Evolutionary conservation across 2,329 filamentous ascomycete genomes (phyloP), one percentile per base, ranked within the genome.

Genomic region (Alternaria triticina): DNA sequence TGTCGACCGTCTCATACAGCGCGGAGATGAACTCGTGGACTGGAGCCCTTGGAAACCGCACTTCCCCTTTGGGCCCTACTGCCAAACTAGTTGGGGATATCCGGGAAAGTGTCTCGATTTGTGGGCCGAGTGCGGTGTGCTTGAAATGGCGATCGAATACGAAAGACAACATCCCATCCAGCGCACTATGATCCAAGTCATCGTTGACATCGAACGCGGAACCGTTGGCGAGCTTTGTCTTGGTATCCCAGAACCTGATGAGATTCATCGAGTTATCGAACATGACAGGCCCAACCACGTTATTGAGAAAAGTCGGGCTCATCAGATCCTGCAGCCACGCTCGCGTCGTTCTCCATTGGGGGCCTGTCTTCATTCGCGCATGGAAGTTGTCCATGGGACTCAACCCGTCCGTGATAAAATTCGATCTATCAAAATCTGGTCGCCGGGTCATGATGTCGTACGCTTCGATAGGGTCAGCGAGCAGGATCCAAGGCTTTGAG

Each of bases 341-440:
- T 12, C 22, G 33, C 23, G 6, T 5, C 30, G 25, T 10, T 12
- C 54, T 77, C 70, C 74, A 80, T 40, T 70, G 69, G 0, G 66
- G 44, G 28, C 78, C 75, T 4, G 64, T 74, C 5, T 69, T 61
- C 52, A 76, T n/a, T 74, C 51, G 73, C 64, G 50, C 76, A 74
- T 63, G 57, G 45, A 64, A 61, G 12, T 33, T 43, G 15, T 52
- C 57, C 33, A 61, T n/a, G 20, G 50, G 20, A 50, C 50, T 47
- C 36, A 82, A 75, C 63, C 80, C 73, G 36, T 67, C 65, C 47
- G 75, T 54, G 46, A 36, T 25, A 17, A 62, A 62, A 43, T 45
- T 44, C n/a, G 59, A 58, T n/a, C 54, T 1, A 1, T 65, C 62
- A 27, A 65, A 65, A 22, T 65, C 62, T 4, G 46, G 25, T 22